Evolutionary conservation across 768 basidiomycete genomes (phyloP).

Genomic region (Naganishia vaughanmartiniae): DNA sequence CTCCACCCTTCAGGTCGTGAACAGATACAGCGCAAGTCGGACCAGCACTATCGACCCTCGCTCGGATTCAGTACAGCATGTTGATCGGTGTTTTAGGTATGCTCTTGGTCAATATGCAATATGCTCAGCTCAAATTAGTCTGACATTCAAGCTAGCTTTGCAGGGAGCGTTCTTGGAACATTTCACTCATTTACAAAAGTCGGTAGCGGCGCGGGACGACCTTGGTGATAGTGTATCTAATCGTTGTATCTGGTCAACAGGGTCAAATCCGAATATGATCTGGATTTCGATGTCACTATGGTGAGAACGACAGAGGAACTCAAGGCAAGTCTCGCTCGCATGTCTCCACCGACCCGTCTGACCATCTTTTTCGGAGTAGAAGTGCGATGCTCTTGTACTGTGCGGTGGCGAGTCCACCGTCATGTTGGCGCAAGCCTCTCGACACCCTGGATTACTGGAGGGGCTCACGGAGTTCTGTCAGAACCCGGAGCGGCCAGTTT

Average conservation of each 20-base stretch:
- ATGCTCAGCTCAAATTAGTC: background rate
- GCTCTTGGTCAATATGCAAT: background rate
- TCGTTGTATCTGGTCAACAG: conserved; percentile 20
- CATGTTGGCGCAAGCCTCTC: conserved; percentile 68
- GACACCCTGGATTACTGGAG: conserved; percentile 71
- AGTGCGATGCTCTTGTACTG: conserved; percentile 81
- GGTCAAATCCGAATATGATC: conserved; percentile 32
- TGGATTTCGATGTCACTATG: conserved; percentile 52
- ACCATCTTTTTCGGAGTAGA: conserved; percentile 27
- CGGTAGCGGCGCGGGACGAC: conserved; percentile 56
- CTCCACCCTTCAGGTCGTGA: no score
- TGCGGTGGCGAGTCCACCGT: conserved; percentile 97
- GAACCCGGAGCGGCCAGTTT: conserved; percentile 64
- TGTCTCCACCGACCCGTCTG: background rate
- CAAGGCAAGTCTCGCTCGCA: conserved; percentile 5
- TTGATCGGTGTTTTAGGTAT: conserved; percentile 35
- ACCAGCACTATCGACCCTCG: no score
- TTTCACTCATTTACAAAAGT: conserved; percentile 64
- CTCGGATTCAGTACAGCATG: background rate
- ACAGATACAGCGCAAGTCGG: background rate
- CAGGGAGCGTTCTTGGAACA: conserved; percentile 94
- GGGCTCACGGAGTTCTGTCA: conserved; percentile 72
- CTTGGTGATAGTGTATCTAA: conserved; percentile 5
- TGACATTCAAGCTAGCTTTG: conserved; percentile 59
- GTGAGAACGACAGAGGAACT: conserved; percentile 78